Base-by-base conservation (phyloP, 805 yeast species). In the Wickerhamomyces sydowiorum region DNA sequence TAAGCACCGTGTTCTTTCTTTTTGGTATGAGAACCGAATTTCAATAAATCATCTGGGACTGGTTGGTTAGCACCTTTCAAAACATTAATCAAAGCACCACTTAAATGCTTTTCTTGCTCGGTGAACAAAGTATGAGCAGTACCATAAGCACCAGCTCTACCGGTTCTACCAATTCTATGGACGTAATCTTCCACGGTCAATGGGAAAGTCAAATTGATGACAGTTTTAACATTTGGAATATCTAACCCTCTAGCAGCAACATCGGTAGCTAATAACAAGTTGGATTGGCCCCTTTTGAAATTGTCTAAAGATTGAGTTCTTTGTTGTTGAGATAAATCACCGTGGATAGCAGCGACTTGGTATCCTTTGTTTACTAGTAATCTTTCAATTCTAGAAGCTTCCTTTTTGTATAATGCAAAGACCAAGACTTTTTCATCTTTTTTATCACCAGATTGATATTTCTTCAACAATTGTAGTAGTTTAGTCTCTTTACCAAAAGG, bases 171-270 rank as follows among this genome's bases (percentile, higher is more conserved):
- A 53, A 91, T 91, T 67, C 98, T 79, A 64, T 91, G 98, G 29
- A 91, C 97, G 59, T 91, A 91, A 66, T 91, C 97, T 65, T 91
- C 98, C 10, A 87, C 93, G 1, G 97, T 90, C 55, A 90, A 75
- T 37, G 99, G 99, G 80, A 91, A 91, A 7, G 97, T 90, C 62
- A 91, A 73, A 63, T 91, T 91, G 62, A 91, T 88, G 32, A 91
- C 98, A 17, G 88, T 86, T 65, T 90, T 91, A 47, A 93, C 99
- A 53, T 95, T 88, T 40, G 99, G 99, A 56, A 93, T 93, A 65
- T 93, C 99, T 52, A 93, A 74, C 49, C 98, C 98, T 72, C 98
- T 79, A 32, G 97, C 97, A 40, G 97, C 97, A 44, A 90, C 99
- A 68, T 93, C 99, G 2, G 99, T 93, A 24, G 99, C 99, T 52